Conservation (phyloP, 129 eudicot genomes). For the Mikania micrantha region DNA sequence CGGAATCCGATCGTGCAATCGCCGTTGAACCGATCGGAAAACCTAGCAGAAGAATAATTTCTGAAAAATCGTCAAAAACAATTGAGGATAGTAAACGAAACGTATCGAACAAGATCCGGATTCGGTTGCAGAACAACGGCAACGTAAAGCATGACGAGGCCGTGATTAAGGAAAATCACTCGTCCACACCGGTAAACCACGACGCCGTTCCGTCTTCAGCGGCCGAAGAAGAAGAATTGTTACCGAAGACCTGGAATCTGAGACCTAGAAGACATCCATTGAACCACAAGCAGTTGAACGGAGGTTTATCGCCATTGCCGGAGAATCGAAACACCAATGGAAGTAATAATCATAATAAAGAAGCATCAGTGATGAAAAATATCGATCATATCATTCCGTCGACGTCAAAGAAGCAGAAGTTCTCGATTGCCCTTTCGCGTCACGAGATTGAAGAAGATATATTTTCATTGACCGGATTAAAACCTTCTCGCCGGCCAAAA, state of each 20-base stretch:
- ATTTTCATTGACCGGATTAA: conserved; percentile 45
- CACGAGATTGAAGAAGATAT: conserved; percentile 75
- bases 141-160: conserved; percentile 16
- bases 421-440: conserved; percentile 41
- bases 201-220: conserved; percentile 9
- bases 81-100: conserved; percentile 7
- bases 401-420: conserved; percentile 30
- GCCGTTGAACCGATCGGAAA: conserved; percentile 15
- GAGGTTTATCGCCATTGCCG: conserved; percentile 14
- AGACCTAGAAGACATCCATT: conserved; percentile 53
- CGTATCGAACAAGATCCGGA: conserved; percentile 35
- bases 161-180: conserved; percentile 24
- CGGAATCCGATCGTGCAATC: conserved; percentile 33
- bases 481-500: conserved; percentile 57
- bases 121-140: conserved; percentile 24
- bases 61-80: conserved; percentile 6
- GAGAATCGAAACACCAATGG: conserved; percentile 19
- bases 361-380: conserved; percentile 6
- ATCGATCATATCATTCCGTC: conserved; percentile 14
- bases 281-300: conserved; percentile 28
- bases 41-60: neutral
- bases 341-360: neutral
- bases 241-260: conserved; percentile 62
- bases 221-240: conserved; percentile 32
- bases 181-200: neutral